Base-by-base conservation (phyloP, 345 rosid genomes). In the Rhodamnia argentea region DNA sequence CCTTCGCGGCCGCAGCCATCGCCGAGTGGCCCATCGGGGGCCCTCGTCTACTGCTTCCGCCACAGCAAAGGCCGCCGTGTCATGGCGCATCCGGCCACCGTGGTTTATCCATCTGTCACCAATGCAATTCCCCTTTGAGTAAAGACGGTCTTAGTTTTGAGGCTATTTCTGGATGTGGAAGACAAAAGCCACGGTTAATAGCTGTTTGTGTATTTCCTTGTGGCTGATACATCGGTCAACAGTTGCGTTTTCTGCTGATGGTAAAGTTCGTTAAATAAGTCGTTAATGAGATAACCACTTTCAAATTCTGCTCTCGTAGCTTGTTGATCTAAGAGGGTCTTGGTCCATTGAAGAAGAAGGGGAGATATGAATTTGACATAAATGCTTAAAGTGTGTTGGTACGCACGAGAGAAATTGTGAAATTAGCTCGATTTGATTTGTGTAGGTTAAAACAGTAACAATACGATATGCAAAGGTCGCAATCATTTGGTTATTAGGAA, bases 21-120 rank as follows among this genome's bases (percentile, higher is more conserved):
- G 94, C 95, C 27, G 99, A 96, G 83, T 95, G 99, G 99, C 99
- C 98, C 13, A 60, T 94, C 14, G 99, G 99, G 50, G 97, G 96
- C 27, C 87, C 95, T 83, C n/a, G 97, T 95, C 84, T 96, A 91
- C 88, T 88, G 93, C 88, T 95, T 96, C 82, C 93, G 92, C 75
- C 95, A 93, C 87, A 75, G 85, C 22, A 96, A 94, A 81, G 98
- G 98, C 60, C 93, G 96, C 10, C 93, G 94, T 42, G 93, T 95
- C 81, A 94, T 95, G 99, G 97, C 93, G 10, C 96, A 95, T 92
- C 98, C 96, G 1, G 96, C 95, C 42, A 87, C 95, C 22, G 95
- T 94, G 57, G 95, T 96, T 83, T 96, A 94, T 62, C 96, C 98
- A 13, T 70, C 87, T 8, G 95, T 94, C 82, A 84, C 85, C 26